phyloP scores from a whole-genome alignment of 129 eudicot genomes.

The Chrysanthemum makinoi region DNA sequence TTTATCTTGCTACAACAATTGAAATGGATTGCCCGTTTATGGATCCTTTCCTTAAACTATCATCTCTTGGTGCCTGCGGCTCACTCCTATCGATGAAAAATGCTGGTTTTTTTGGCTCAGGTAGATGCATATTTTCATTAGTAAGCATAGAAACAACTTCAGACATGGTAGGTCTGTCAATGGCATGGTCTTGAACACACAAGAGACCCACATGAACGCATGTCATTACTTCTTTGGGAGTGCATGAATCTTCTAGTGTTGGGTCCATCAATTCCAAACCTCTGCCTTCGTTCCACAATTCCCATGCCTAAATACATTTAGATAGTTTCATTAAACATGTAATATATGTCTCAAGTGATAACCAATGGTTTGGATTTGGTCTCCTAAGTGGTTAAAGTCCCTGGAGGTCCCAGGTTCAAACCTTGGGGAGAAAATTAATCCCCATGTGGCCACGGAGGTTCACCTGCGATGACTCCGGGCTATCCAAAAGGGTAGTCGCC shows the following conservation, averaged over 20 bases:
- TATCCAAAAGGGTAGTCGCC: no score
- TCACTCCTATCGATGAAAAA: conserved; percentile 28
- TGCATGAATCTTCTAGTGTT: conserved; percentile 18
- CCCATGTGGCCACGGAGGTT: no score
- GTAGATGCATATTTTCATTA: conserved; percentile 26
- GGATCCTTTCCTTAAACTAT: background rate
- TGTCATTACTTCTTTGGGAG: conserved; percentile 14
- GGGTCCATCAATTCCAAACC: conserved; percentile 29
- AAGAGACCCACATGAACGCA: conserved; percentile 39
- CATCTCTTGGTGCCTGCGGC: background rate
- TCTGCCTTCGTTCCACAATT: conserved; percentile 26
- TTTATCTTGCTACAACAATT: conserved; percentile 20
- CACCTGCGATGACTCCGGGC: no score
- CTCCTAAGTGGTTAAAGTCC: no score
- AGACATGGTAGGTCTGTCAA: conserved; percentile 22
- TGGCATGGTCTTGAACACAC: conserved; percentile 28
- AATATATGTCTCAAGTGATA: no score
- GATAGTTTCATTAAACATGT: no score
- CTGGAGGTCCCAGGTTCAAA: no score
- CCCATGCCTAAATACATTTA: conserved; percentile 27
- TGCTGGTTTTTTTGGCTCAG: conserved; percentile 41
- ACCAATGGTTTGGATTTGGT: no score
- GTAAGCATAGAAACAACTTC: conserved; percentile 29
- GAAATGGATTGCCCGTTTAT: conserved; percentile 32
- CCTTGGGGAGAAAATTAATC: no score